Evolutionary conservation across 2,329 filamentous ascomycete species (phyloP).

Genomic region (Esteya vermicola): DNA sequence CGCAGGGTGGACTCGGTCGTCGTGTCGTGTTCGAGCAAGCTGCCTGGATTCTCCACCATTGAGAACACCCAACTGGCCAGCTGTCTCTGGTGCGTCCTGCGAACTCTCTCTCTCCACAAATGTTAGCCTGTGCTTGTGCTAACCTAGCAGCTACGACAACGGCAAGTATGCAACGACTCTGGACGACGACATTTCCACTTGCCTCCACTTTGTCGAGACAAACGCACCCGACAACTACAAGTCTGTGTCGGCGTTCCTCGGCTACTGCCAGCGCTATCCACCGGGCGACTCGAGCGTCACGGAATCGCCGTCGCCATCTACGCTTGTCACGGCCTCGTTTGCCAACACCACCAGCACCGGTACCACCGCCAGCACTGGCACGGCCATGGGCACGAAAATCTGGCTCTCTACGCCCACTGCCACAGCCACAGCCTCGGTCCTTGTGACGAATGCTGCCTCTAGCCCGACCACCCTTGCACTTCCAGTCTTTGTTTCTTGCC

Average conservation of each 20-base stretch:
- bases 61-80: conserved; percentile 6
- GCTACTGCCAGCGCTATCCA: conserved; percentile 8
- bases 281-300: background rate
- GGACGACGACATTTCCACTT: conserved; percentile 12
- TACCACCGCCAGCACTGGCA: background rate
- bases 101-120: too few relatives aligned
- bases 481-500: too few relatives aligned
- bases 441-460: background rate
- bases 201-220: conserved; percentile 11
- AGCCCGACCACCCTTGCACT: background rate
- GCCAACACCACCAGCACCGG: background rate
- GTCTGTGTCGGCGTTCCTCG: conserved; percentile 6
- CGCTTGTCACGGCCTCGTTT: background rate
- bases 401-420: background rate
- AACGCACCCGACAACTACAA: conserved; percentile 8
- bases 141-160: conserved; percentile 8
- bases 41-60: conserved; percentile 5
- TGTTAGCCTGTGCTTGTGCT: too few relatives aligned
- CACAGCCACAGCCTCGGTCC: conserved; percentile 1
- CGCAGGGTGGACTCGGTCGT: conserved; percentile 10
- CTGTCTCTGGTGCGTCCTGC: conserved; percentile 16
- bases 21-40: conserved; percentile 10
- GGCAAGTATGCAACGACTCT: conserved; percentile 11
- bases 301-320: background rate
- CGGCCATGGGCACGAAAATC: background rate